Base-by-base conservation (phyloP, 176 grass and related monocot species). In the Chrysopogon serrulatus region DNA sequence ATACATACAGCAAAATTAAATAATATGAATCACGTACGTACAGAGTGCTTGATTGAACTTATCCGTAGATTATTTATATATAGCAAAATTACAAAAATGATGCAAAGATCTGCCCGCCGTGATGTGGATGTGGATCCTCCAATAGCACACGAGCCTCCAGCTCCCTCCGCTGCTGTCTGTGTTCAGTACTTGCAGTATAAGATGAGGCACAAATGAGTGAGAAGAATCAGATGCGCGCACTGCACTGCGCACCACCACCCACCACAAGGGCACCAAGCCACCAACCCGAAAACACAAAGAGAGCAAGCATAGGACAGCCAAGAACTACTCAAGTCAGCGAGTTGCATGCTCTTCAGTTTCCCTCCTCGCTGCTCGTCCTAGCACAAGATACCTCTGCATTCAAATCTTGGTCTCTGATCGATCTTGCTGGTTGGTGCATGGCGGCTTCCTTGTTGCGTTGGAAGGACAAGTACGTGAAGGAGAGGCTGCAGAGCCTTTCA, bases 381-480 rank as follows among this genome's bases (percentile, higher is more conserved):
- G 9, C 39, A 44, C 13, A 11, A 0, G 13, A 2, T 1, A 11
- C 2, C 3, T 15, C 44, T 47, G 12, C 44, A 4, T 47, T 16
- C 14, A 47, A 16, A 47, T 47, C 43, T 45, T 45, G 2, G 43
- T 28, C 24, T n/a, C 53, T 47, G 39, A 5, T 5, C 34, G 2
- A 70, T 28, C 39, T 31, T 40, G 51, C 23, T 11, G n/a, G 1
- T 21, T 4, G 10, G 3, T 7, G 10, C 48, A 96, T 97, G 92
- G 87, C 90, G 92, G 87, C 90, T 13, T 83, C 83, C 68, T 37
- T 88, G 66, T 33, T 90, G 32, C 87, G 84, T 5, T 71, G 68
- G 68, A 88, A 84, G 61, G 92, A 83, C 43, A 89, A 77, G 51
- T 71, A 45, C 68, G 84, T 95, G 85, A 94, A 91, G 59, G 79